Percentiles rank a stretch among this genome's conserved stretches.
Conservation (phyloP, 768 basidiomycete species). For the Ramaria rubella region DNA sequence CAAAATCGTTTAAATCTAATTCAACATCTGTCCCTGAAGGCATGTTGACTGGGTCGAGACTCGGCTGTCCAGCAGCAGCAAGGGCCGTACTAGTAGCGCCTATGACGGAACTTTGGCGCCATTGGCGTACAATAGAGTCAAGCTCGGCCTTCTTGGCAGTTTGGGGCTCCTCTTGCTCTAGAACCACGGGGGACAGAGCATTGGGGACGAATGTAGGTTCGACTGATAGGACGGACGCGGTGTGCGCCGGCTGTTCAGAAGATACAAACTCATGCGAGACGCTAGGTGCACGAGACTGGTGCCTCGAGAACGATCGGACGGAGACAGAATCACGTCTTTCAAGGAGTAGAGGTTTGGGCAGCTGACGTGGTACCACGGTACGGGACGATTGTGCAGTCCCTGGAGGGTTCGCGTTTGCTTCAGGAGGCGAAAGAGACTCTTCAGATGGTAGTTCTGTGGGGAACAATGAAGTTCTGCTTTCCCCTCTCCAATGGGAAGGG, state of each 20-base stretch:
- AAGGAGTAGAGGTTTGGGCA: slow-evolving; percentile 60
- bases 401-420: background rate
- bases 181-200: slow-evolving; percentile 52
- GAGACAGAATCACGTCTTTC: slow-evolving; percentile 51
- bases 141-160: slow-evolving; percentile 44
- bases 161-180: slow-evolving; percentile 48
- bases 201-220: slow-evolving; percentile 18
- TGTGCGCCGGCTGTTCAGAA: background rate
- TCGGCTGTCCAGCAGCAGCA: slow-evolving; percentile 39
- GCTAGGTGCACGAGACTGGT: background rate
- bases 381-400: background rate
- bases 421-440: slow-evolving; percentile 5
- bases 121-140: slow-evolving; percentile 53
- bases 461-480: slow-evolving; percentile 43
- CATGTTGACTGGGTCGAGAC: slow-evolving; percentile 45
- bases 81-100: slow-evolving; percentile 40
- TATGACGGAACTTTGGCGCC: slow-evolving; percentile 48
- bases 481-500: slow-evolving; percentile 43
- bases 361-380: slow-evolving; percentile 33
- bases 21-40: slow-evolving; percentile 23
- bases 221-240: background rate
- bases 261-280: background rate
- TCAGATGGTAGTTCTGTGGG: slow-evolving; percentile 22
- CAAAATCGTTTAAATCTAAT: slow-evolving; percentile 54
- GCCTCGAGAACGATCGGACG: slow-evolving; percentile 27